Percentiles rank a stretch among this genome's conserved stretches.
Conservation (phyloP, 1,284 basidiomycete species). For the Rhodotorula mucilaginosa region DNA sequence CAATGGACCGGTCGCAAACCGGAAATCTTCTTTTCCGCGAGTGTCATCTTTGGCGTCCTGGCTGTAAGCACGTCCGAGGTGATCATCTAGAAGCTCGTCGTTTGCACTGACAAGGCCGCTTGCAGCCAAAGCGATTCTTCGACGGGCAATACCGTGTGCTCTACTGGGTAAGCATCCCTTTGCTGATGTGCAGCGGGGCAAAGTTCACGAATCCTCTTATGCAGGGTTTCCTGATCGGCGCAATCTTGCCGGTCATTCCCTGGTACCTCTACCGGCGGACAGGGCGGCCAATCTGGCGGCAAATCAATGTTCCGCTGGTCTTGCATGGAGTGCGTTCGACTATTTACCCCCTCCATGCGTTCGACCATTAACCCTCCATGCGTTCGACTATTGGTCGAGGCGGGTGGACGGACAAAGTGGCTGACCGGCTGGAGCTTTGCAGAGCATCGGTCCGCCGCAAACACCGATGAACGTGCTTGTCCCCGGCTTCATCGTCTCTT, state of each 20-base stretch:
- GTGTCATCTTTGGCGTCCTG: slow-evolving; percentile 1
- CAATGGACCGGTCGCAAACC: slow-evolving; percentile 48
- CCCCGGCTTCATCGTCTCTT: slow-evolving; percentile 43
- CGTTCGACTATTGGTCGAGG: too few relatives aligned
- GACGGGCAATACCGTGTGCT: slow-evolving; percentile 46
- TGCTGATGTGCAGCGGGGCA: not conserved
- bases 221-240: slow-evolving; percentile 46
- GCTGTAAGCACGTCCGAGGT: not conserved
- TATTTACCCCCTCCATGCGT: too few relatives aligned
- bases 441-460: slow-evolving; percentile 44
- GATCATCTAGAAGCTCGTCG: not conserved
- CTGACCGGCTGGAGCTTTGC: not conserved
- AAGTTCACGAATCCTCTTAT: not conserved
- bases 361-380: too few relatives aligned
- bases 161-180: slow-evolving; percentile 28
- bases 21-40: slow-evolving; percentile 36
- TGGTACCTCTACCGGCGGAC: slow-evolving; percentile 43
- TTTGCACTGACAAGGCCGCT: not conserved
- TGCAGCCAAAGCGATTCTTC: slow-evolving; percentile 49
- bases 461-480: slow-evolving; percentile 46
- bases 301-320: slow-evolving; percentile 44
- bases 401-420: not conserved
- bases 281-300: slow-evolving; percentile 34
- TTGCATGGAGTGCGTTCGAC: slow-evolving; percentile 38
- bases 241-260: slow-evolving; percentile 43